Evolutionary conservation across 23 red algal species (phyloP).

Genomic region (Gracilaria gracilis): DNA sequence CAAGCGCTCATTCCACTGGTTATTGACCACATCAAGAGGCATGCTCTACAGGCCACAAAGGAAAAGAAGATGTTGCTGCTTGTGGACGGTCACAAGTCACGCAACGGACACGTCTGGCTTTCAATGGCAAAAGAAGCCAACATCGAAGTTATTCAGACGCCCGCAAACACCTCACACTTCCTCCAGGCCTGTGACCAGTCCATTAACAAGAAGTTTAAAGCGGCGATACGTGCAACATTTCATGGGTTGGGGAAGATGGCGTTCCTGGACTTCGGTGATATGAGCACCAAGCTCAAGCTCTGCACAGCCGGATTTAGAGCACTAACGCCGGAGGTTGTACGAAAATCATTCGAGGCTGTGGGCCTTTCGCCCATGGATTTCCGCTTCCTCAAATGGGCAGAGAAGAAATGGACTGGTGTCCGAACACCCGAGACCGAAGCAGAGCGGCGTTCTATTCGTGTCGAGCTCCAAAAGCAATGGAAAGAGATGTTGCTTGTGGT

Average conservation of each 20-base stretch:
- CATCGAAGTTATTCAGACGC: neutral
- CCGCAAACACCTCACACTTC: slow-evolving; percentile 17
- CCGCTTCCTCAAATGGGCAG: too few relatives aligned
- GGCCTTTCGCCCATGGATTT: too few relatives aligned
- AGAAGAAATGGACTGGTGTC: neutral
- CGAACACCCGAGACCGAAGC: neutral
- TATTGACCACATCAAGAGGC: neutral
- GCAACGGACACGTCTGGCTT: slow-evolving; percentile 7
- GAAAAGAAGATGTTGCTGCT: neutral
- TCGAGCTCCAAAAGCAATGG: too few relatives aligned
- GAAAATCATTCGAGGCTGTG: too few relatives aligned
- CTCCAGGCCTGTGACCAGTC: slow-evolving; percentile 28
- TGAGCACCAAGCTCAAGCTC: neutral
- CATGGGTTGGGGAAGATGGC: neutral
- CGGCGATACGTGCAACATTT: neutral
- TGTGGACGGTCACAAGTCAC: slow-evolving; percentile 6
- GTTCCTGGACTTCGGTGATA: neutral
- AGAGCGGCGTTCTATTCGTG: too few relatives aligned
- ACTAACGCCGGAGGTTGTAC: too few relatives aligned
- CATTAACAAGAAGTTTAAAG: neutral
- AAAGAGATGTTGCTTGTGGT: too few relatives aligned
- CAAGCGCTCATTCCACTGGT: neutral
- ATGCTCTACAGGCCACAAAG: neutral
- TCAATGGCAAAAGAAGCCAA: neutral
- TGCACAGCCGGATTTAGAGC: neutral